Evolutionary conservation across 1,139 yeast species (phyloP), one percentile per base, ranked within the genome.

Genomic region (Groenewaldozyma auringiensis): DNA sequence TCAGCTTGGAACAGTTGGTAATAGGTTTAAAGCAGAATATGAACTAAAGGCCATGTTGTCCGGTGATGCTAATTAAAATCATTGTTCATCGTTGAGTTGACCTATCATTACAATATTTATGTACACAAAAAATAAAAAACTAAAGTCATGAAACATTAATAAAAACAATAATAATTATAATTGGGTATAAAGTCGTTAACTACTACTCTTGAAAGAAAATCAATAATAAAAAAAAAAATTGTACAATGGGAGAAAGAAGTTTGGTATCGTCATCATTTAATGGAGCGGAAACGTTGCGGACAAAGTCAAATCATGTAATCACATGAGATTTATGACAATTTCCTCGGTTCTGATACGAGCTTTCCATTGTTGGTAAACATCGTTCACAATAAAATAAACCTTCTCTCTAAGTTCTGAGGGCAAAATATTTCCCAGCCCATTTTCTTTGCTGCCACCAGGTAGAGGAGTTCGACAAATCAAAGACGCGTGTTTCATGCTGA

Each of bases 1-100:
- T 50, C 95, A 87, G 65, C 75, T 92, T 53, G 85, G 80, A 49
- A 70, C 76, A 37, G 71, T 92, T 56, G 79, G 82, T 55, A 79
- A 81, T 43, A 83, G 84, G 60, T 92, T 92, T 67, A 79, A 79
- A 62, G 81, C 83, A 50, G 98, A 92, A 71, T 92, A 96, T 94
- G 89, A 87, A 42, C 77, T 92, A 61, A 87, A 87, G 69, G 80
- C 89, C 36, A 76, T 85, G 63, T 82, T 67, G 35, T 65, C 61
- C 25, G 68, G 64, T 33, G 47, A 50, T 18, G 53, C 50, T 2
- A 52, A 51, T n/a, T 50, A 43, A n/a, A n/a, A 41, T n/a, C 21
- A 27, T 25, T 8, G 29, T 25, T 25, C 29, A 8, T 25, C 11
- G 29, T n/a, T n/a, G n/a, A n/a, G n/a, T n/a, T n/a, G n/a, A n/a